Conservation (phyloP, 2,329 filamentous ascomycete genomes). For the Ascochyta koolunga region DNA sequence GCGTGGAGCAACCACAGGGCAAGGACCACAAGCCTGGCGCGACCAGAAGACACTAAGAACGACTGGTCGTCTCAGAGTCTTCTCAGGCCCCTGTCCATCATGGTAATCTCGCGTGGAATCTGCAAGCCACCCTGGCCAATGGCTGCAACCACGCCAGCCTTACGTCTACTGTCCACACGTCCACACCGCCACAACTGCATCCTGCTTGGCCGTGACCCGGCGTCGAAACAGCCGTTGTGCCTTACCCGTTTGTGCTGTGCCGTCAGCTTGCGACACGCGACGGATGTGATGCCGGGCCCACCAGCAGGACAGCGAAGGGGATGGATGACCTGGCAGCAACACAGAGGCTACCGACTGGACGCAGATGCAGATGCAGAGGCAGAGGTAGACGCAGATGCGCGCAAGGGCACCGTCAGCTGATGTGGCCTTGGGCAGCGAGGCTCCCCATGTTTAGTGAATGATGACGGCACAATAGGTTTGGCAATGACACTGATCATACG, state of each 20-base stretch:
- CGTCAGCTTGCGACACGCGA: slow-evolving; percentile 34
- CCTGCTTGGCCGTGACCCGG: slow-evolving; percentile 22
- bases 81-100: slow-evolving; percentile 39
- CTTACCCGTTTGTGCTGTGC: slow-evolving; percentile 33
- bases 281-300: slow-evolving; percentile 14
- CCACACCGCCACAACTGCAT: slow-evolving; percentile 38
- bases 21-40: slow-evolving; percentile 27
- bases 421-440: slow-evolving; percentile 20
- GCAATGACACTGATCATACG: slow-evolving; percentile 19
- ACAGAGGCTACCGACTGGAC: slow-evolving; percentile 21
- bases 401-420: slow-evolving; percentile 37
- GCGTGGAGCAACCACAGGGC: slow-evolving; percentile 34
- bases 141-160: slow-evolving; percentile 42
- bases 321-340: slow-evolving; percentile 22
- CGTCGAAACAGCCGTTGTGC: slow-evolving; percentile 44
- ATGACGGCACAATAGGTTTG: slow-evolving; percentile 27
- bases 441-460: slow-evolving; percentile 21
- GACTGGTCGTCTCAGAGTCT: slow-evolving; percentile 43
- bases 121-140: slow-evolving; percentile 41
- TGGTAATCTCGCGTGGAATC: slow-evolving; percentile 47
- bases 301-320: slow-evolving; percentile 4
- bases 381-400: slow-evolving; percentile 30
- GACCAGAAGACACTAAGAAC: slow-evolving; percentile 45
- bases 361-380: slow-evolving; percentile 34
- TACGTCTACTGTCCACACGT: slow-evolving; percentile 35